Evolutionary conservation across 73 alveolate genomes (phyloP).

Genomic region (Uronychia binucleata): DNA sequence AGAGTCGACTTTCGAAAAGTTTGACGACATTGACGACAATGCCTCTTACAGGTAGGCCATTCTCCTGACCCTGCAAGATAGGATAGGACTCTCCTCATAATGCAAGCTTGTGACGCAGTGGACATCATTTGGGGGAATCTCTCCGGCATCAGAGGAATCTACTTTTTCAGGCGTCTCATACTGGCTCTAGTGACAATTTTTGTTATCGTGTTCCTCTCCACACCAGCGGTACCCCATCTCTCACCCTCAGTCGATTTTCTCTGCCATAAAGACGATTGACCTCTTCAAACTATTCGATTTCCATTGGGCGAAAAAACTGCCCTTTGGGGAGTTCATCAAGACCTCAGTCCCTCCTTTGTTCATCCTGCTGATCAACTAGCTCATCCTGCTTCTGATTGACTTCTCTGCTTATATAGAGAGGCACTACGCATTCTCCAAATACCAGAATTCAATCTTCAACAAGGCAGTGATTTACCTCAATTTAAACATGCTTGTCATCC

Average conservation of each 20-base stretch:
- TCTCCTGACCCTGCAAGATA: conserved; percentile 30
- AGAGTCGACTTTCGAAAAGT: conserved; percentile 35
- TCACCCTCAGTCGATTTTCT: conserved; percentile 48
- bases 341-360: conserved; percentile 87
- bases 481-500: conserved; percentile 91
- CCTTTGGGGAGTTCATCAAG: conserved; percentile 68
- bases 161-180: conserved; percentile 82
- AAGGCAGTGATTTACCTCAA: conserved; percentile 82
- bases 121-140: conserved; percentile 90
- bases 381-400: conserved; percentile 79
- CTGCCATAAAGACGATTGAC: conserved; percentile 58
- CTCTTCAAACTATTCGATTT: conserved; percentile 35
- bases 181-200: conserved; percentile 59
- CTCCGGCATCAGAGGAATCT: conserved; percentile 88
- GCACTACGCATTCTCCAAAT: conserved; percentile 87
- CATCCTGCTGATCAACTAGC: conserved; percentile 75
- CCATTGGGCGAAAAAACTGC: conserved; percentile 32
- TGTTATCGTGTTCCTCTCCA: conserved; percentile 81
- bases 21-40: conserved; percentile 53
- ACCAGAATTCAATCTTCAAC: conserved; percentile 78
- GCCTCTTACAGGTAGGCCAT: too few relatives aligned
- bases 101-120: conserved; percentile 79
- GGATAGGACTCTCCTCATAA: conserved; percentile 46
- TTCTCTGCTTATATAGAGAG: conserved; percentile 83
- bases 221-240: conserved; percentile 77